Base-by-base conservation (phyloP, 495 filamentous ascomycete genomes). In the Tuber brumale region DNA sequence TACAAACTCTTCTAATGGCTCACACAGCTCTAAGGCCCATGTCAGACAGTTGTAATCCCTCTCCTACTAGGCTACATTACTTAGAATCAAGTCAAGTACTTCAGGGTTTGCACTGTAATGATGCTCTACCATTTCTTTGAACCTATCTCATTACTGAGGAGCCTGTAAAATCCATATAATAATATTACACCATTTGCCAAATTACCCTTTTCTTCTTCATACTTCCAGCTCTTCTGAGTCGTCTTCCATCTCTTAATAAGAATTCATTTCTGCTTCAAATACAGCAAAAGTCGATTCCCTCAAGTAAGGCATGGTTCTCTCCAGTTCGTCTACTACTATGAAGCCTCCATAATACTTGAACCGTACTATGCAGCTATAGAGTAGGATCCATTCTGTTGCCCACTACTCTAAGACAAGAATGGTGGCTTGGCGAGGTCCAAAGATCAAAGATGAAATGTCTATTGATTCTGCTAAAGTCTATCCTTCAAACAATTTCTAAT, bases 121-220 rank as follows among this genome's bases (percentile, higher is more conserved):
- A 14, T 44, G 43, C 12, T 48, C 8, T 9, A 76, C 70, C 37
- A 73, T 71, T 35, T 70, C 41, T 51, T 70, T 74, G 71, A 76
- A 79, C 3, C 41, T 14, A 4, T 76, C 77, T 9, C 70, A 27
- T 1, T 61, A 48, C 37, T 76, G 70, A 21, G 74, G 71, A 18
- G 27, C 74, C 16, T 41, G 31, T 19, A 46, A 42, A 42, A 78
- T 78, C n/a, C 69, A 78, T 14, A 45, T 69, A 9, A 76, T 35
- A 16, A 75, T 42, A 75, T 81, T 80, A 57, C 77, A 74, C 19
- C 77, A 70, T 51, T 75, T 81, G 18, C 79, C 78, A 21, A 77
- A 42, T 3, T 75, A 31, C 1, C 78, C 79, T 23, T 51, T n/a
- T 48, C 74, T 66, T 21, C 74, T 70, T 75, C 70, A 81, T 21